These are phyloP conservation scores for Pleurotus citrinopileatus DNA, from an alignment of 768 basidiomycete genomes.

Conservation along the genomic window DNA sequence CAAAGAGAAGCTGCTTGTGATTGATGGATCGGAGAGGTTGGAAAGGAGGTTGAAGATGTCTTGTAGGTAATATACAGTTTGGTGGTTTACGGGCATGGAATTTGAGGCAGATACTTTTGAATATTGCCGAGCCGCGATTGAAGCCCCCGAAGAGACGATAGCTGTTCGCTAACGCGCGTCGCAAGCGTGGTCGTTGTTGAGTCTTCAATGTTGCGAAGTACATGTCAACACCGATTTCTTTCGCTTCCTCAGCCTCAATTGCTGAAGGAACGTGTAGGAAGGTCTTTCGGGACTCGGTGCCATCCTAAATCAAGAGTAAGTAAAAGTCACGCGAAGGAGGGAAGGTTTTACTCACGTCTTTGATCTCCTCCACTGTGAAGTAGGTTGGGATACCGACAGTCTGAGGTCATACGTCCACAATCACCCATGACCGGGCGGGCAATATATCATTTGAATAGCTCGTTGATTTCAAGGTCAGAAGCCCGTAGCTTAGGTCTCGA, in stretches of 20 bases:
- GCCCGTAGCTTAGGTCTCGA: conserved; percentile 94
- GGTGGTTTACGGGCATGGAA: conserved; percentile 89
- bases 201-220: conserved; percentile 94
- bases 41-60: conserved; percentile 94
- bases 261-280: conserved; percentile 89
- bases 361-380: conserved; percentile 98
- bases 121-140: conserved; percentile 84
- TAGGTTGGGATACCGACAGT: conserved; percentile 95
- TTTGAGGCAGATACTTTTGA: conserved; percentile 80
- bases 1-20: conserved; percentile 76
- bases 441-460: conserved; percentile 90
- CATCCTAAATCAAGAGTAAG: conserved; percentile 48
- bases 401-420: conserved; percentile 93
- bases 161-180: conserved; percentile 89
- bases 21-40: conserved; percentile 64
- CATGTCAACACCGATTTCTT: conserved; percentile 99
- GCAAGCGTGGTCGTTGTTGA: conserved; percentile 93
- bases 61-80: conserved; percentile 93
- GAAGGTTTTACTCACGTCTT: conserved; percentile 72
- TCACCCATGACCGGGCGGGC: conserved; percentile 95
- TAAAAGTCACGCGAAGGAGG: background rate
- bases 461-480: conserved; percentile 97
- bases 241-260: conserved; percentile 92
- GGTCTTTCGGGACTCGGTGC: conserved; percentile 83
- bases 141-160: conserved; percentile 86